phyloP scores from a whole-genome alignment of 352 stramenopile genomes.

The Phytopythium cucurbitacearum region DNA sequence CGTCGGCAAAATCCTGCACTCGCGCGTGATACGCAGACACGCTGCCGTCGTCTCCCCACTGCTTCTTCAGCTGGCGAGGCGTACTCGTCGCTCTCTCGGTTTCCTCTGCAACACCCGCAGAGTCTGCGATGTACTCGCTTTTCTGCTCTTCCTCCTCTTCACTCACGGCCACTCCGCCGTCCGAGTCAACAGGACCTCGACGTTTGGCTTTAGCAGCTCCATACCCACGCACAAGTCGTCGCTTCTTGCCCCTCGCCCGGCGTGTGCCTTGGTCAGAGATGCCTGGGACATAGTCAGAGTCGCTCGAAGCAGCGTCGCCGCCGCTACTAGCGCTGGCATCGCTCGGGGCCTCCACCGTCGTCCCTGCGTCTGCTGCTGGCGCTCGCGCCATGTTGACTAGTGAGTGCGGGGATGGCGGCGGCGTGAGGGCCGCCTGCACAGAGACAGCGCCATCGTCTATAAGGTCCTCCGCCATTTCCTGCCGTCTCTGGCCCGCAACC shows the following conservation, averaged over 20 bases:
- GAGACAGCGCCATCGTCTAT: too few species aligned
- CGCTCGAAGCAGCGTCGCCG: constrained; percentile 11
- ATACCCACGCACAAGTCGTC: constrained; percentile 13
- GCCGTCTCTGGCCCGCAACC: too few species aligned
- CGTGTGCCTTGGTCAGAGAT: constrained; percentile 1
- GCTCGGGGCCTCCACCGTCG: too few species aligned
- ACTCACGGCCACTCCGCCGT: neutral
- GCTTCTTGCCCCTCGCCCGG: constrained; percentile 12
- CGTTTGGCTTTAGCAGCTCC: neutral
- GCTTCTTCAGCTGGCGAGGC: constrained; percentile 7
- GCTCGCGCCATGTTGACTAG: too few species aligned
- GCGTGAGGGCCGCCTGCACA: too few species aligned
- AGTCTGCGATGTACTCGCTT: neutral
- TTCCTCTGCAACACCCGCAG: neutral
- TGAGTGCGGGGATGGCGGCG: too few species aligned
- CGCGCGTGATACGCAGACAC: constrained; percentile 22
- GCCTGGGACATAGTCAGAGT: constrained; percentile 33
- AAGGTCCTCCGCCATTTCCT: too few species aligned
- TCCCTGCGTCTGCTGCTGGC: too few species aligned
- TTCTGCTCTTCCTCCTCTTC: constrained; percentile 9
- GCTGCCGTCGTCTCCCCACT: constrained; percentile 44
- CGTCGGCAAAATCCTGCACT: constrained; percentile 24
- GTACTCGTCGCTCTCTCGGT: neutral
- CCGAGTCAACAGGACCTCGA: too few species aligned
- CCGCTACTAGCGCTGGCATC: constrained; percentile 4